Conservation (phyloP, 306 rosid genomes). For the Vigna unguiculata region DNA sequence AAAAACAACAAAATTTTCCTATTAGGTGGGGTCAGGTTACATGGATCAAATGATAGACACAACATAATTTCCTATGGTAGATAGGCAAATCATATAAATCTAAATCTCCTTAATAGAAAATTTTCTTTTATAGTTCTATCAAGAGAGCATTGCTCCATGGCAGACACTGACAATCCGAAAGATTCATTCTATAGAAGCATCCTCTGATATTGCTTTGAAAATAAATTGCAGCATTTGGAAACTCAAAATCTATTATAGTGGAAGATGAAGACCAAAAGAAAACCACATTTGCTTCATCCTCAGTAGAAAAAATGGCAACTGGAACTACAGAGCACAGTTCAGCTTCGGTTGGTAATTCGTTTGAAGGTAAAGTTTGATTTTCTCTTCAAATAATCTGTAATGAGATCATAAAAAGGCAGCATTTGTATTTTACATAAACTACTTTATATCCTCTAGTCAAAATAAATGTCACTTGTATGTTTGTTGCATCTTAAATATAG, state of each 20-base stretch:
- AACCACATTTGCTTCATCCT: slow-evolving; percentile 38
- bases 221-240: slow-evolving; percentile 57
- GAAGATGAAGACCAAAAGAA: slow-evolving; percentile 51
- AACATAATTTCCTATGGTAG: not conserved
- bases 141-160: not conserved
- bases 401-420: slow-evolving; percentile 5
- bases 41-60: not conserved
- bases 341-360: slow-evolving; percentile 37
- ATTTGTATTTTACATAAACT: slow-evolving; percentile 9
- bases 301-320: slow-evolving; percentile 9
- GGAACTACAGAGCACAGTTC: slow-evolving; percentile 28
- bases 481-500: not conserved
- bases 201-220: slow-evolving; percentile 24
- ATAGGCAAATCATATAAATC: not conserved
- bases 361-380: slow-evolving; percentile 48
- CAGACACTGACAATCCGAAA: not conserved
- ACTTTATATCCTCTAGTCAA: not conserved
- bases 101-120: not conserved
- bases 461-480: not conserved
- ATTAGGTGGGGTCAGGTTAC: not conserved
- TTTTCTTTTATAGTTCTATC: too few species aligned
- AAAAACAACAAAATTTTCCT: not conserved
- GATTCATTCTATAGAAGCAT: not conserved
- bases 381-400: not conserved
- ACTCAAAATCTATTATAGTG: slow-evolving; percentile 52